Base-by-base conservation (phyloP, 192 early-diverging fungal species). In the Gryganskiella cystojenkinii region DNA sequence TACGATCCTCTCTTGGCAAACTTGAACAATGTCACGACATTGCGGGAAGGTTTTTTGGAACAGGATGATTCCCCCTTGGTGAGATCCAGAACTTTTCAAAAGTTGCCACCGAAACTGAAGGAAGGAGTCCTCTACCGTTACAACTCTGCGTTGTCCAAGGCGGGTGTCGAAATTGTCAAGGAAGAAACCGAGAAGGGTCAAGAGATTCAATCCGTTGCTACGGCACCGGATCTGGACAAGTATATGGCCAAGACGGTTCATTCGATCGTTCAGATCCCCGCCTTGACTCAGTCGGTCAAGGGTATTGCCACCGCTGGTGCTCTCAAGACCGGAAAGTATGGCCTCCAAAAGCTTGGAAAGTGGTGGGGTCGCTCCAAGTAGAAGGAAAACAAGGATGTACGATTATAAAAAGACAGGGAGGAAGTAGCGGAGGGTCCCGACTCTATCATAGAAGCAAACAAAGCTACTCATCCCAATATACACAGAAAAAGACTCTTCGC, bases 261-360 rank as follows among this genome's bases (percentile, higher is more conserved):
- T 69, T 88, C 50, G 5, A 93, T 92, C 58, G 90, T 95, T 14
- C 81, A 86, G n/a, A 68, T 87, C 13, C 92, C 97, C 0, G 95
- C 96, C 6, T 65, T 99, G 22, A 89, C 92, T 1, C 98, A 99
- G 81, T 93, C 94, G 28, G 58, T 91, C 59, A 99, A 99, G 82
- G 98, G 98, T 1, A 80, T 98, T 30, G 70, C 96, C 20, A 95
- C 96, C 0, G 96, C 97, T 20, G 98, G 98, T 0, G 28, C 90
- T 22, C 15, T 81, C 42, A 92, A 88, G 63, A 87, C 88, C 15
- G 64, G 79, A 19, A 67, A 84, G 17, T 95, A 95, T 80, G 85
- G 88, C n/a, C 24, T 79, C 37, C 76, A 80, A 49, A 90, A 90
- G 64, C 31, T 89, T 22, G 67, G 73, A 61, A 89, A 89, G 61